Evolutionary conservation across 2,329 filamentous ascomycete species (phyloP), one percentile per base, ranked within the genome.

Genomic region (Xylaria sp.): DNA sequence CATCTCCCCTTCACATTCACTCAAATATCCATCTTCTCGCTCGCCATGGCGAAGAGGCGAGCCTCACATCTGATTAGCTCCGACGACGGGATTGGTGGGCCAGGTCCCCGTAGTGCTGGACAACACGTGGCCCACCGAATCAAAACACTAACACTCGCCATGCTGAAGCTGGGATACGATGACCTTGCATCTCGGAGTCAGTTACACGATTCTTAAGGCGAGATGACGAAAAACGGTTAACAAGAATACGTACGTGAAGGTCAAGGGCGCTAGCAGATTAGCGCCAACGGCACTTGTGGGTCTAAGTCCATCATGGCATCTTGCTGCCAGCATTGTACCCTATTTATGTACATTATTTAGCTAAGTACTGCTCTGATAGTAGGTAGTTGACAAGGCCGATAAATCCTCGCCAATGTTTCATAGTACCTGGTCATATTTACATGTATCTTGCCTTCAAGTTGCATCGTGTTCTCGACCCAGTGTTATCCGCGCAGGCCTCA

Each of bases 1-100:
- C 41, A 34, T 50, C 2, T 2, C 9, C 50, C 9, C 50, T 52
- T 41, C 34, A 1, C 23, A 59, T 37, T 10, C n/a, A 57, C 34
- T 37, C n/a, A 5, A 46, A 55, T 8, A 44, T 50, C 44, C 13
- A 48, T 54, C n/a, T 20, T 28, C 20, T 10, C 9, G 32, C 59
- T 63, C 68, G 60, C 32, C 23, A 46, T 50, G 25, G 23, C 58
- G 64, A 69, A 51, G 59, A 51, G 59, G 59, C 67, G 67, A 69
- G 65, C 48, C 41, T 66, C 20, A 41, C 23, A 56, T 39, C 58
- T 59, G 48, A 62, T 59, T 63, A 60, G 63, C 20, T 20, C 46
- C 25, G 8, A 37, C 3, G 46, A 20, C 18, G 15, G 20, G 25
- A 56, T 32, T 64, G 44, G 62, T 15, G 25, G 48, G 44, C 2